Evolutionary conservation across 225 moss, liverwort and hornwort genomes (phyloP).

Genomic region (Sphagnum contortum): DNA sequence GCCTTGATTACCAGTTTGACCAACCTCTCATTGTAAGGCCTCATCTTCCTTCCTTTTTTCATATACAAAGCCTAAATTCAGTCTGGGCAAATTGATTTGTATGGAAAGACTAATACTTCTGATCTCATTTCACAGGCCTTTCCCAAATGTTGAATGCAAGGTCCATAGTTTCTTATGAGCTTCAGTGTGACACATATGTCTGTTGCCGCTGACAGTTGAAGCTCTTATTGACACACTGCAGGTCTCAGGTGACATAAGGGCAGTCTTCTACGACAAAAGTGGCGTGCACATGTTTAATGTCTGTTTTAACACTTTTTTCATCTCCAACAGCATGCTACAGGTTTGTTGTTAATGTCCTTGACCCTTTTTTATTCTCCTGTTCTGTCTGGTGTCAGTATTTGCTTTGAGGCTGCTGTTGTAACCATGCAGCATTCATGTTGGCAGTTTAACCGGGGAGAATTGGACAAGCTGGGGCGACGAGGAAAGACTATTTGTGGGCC

Average conservation of each 20-base stretch:
- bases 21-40: constrained; percentile 36
- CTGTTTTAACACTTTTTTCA: constrained; percentile 58
- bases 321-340: constrained; percentile 52
- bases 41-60: no score
- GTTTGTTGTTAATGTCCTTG: constrained; percentile 2
- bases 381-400: no score
- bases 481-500: constrained; percentile 44
- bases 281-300: constrained; percentile 42
- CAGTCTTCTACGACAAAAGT: constrained; percentile 39
- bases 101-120: no score
- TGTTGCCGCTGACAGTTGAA: no score
- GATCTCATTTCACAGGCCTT: no score
- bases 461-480: constrained; percentile 53
- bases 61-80: no score
- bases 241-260: constrained; percentile 49
- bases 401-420: no score
- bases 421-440: not conserved
- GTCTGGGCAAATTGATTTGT: no score
- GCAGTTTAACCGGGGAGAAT: constrained; percentile 48
- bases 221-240: constrained; percentile 4
- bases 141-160: no score
- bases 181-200: no score
- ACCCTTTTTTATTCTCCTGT: no score
- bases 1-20: constrained; percentile 47
- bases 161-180: no score